Conservation (phyloP, 768 basidiomycete genomes). For the Termitomyces bulborhizus region DNA sequence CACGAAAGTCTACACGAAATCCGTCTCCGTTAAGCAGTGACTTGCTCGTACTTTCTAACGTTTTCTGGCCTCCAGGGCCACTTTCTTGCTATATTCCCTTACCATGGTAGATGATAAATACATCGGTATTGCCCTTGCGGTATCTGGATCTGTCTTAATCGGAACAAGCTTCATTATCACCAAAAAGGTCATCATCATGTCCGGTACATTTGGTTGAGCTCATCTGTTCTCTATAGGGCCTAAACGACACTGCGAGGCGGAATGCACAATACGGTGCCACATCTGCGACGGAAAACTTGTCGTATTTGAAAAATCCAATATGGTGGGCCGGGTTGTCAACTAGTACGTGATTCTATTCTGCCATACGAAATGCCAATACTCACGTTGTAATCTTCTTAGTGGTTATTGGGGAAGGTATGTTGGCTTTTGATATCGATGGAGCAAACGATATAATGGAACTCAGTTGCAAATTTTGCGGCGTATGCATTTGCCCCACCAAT, state of each 20-base stretch:
- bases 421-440: not conserved
- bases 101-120: conserved; percentile 89
- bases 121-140: conserved; percentile 85
- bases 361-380: conserved; percentile 1
- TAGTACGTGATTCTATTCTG: conserved; percentile 47
- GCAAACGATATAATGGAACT: conserved; percentile 2
- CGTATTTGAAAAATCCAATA: conserved; percentile 85
- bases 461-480: conserved; percentile 89
- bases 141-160: conserved; percentile 80
- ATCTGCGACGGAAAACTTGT: conserved; percentile 72
- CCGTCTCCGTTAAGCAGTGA: not conserved
- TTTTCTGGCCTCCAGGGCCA: conserved; percentile 13
- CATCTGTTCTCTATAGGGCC: conserved; percentile 49
- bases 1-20: conserved; percentile 8
- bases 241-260: conserved; percentile 76
- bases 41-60: not conserved
- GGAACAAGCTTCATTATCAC: conserved; percentile 98
- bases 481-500: conserved; percentile 98
- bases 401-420: conserved; percentile 82
- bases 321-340: conserved; percentile 98
- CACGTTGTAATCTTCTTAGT: conserved; percentile 42
- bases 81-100: conserved; percentile 3
- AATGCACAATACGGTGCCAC: conserved; percentile 39
- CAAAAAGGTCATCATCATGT: conserved; percentile 68
- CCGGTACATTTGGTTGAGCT: not conserved